phyloP scores from a whole-genome alignment of 345 rosid species.

The Psidium friedrichsthalianum region DNA sequence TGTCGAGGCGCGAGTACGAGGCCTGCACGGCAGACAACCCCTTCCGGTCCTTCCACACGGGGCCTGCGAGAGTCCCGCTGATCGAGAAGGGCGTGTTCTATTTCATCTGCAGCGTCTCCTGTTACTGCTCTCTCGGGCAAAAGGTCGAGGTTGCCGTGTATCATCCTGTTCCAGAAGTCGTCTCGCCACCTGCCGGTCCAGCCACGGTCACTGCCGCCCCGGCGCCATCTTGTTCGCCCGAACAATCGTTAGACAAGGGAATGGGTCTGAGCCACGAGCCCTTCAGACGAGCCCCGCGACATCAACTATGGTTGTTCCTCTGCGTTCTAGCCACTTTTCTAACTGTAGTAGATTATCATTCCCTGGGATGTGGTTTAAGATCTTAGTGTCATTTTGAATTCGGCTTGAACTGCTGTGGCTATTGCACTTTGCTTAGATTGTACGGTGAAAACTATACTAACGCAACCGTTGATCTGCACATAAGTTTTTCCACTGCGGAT shows the following conservation, averaged over 20 bases:
- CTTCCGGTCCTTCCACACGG: slow-evolving; percentile 1
- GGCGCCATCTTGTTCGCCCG: background rate
- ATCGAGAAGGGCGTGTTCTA: slow-evolving; percentile 15
- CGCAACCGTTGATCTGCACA: background rate
- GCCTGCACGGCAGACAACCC: slow-evolving; percentile 17
- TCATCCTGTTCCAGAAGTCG: background rate
- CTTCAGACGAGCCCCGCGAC: background rate
- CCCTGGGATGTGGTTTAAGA: background rate
- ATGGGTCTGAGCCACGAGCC: background rate
- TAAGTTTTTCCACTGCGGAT: background rate
- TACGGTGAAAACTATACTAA: background rate
- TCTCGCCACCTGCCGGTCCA: background rate
- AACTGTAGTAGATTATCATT: background rate
- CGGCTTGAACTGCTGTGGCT: background rate
- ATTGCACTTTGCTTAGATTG: background rate
- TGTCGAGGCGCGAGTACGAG: slow-evolving; percentile 17
- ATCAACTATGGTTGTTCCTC: background rate
- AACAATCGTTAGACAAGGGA: background rate
- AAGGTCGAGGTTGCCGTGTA: slow-evolving; percentile 16
- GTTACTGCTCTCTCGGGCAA: slow-evolving; percentile 29
- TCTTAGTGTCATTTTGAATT: background rate
- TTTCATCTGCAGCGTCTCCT: slow-evolving; percentile 33
- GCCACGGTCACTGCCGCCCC: background rate
- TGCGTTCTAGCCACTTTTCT: background rate
- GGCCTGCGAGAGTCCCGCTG: slow-evolving; percentile 17